Evolutionary conservation across 2,329 filamentous ascomycete species (phyloP), one percentile per base, ranked within the genome.

Genomic region (Leptographium wingfieldii): DNA sequence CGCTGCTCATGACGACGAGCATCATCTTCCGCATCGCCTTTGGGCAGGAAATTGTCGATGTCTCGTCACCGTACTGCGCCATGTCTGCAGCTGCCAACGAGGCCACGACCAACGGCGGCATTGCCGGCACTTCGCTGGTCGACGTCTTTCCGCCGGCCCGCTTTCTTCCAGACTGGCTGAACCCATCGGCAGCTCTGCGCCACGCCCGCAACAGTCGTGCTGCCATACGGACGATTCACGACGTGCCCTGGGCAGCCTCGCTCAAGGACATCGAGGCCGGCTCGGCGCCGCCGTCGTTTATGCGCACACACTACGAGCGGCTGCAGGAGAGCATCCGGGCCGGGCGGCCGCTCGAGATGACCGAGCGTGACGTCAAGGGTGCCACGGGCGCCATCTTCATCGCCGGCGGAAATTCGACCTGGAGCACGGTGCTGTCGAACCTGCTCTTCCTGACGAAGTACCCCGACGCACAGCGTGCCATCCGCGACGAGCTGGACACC

Each of bases 141-240:
- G 78, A 80, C 65, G 72, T 76, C 62, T 77, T 80, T 58, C 78
- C 78, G 0, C 67, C 72, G n/a, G 65, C 74, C 33, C 70, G 69
- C 51, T 71, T 72, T 61, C 63, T 79, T n/a, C 76, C 77, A 0
- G 57, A 58, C 56, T 60, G 53, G 55, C 59, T 65, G 5, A 60
- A 61, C 56, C 59, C 57, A 2, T 62, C 59, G 43, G 19, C 40
- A 27, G 55, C 62, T 3, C 60, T 65, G 53, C 59, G 56, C 11
- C 62, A 65, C 65, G 69, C 69, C 7, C 65, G 68, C 56, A 70
- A 56, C 62, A 67, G 62, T 63, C 68, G 64, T 16, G 63, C 62
- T 59, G 69, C 72, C 1, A 74, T 77, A 61, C 66, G 67, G 19
- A 68, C 65, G 9, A 69, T 80, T 27, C 76, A 78, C 62, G 69